Evolutionary conservation across 805 yeast species (phyloP).

Genomic region (Blastobotrys muscicola): DNA sequence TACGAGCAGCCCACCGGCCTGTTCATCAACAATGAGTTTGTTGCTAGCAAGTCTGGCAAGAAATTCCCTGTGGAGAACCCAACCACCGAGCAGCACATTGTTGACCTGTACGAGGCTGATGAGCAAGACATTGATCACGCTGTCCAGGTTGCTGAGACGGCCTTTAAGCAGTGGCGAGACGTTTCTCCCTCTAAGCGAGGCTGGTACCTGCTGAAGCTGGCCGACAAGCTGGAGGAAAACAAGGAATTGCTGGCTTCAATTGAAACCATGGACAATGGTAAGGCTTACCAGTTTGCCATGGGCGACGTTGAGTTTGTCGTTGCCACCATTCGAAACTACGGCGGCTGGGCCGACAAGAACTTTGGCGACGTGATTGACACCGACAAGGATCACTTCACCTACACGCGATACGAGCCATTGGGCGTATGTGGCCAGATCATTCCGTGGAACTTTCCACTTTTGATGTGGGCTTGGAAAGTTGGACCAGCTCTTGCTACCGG

Average conservation of each 20-base stretch:
- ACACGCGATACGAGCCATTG: conserved; percentile 58
- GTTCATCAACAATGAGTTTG: conserved; percentile 80
- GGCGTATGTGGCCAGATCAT: conserved; percentile 63
- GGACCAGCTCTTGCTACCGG: conserved; percentile 83
- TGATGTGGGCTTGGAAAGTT: conserved; percentile 72
- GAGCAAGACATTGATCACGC: conserved; percentile 73
- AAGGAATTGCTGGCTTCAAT: conserved; percentile 67
- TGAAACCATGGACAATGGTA: conserved; percentile 89
- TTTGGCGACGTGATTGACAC: conserved; percentile 55
- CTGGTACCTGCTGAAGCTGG: conserved; percentile 54
- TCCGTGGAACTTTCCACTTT: conserved; percentile 66
- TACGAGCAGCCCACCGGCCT: conserved; percentile 81
- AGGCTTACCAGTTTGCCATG: conserved; percentile 38
- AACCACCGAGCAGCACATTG: conserved; percentile 44
- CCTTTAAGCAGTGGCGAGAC: conserved; percentile 67
- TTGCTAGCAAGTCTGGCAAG: conserved; percentile 43
- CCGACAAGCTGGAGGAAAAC: conserved; percentile 68
- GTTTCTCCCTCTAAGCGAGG: conserved; percentile 63
- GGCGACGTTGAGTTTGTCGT: conserved; percentile 51
- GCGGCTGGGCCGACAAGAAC: conserved; percentile 70
- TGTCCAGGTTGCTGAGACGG: conserved; percentile 70
- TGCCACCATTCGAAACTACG: conserved; percentile 52
- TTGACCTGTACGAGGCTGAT: conserved; percentile 61
- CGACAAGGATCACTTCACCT: conserved; percentile 53
- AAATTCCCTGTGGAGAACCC: conserved; percentile 41